Percentiles rank a stretch among this genome's conserved stretches.
phyloP scores from a whole-genome alignment of 441 rosid species.

The Biscutella laevigata region DNA sequence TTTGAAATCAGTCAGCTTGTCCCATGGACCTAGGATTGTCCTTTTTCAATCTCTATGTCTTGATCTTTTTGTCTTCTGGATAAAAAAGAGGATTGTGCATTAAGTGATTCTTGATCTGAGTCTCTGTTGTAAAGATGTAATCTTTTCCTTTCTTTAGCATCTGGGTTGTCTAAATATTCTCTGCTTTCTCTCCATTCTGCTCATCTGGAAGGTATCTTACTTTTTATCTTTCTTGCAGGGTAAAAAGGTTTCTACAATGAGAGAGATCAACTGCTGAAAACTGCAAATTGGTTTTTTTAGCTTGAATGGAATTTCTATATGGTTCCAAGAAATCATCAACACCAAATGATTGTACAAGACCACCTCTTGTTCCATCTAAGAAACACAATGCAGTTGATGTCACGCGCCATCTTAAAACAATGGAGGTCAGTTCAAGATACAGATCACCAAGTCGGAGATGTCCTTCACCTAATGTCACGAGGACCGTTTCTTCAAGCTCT shows the following conservation, averaged over 20 bases:
- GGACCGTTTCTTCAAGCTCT: conserved; percentile 33
- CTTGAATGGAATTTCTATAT: conserved; percentile 58
- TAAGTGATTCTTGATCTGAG: conserved; percentile 24
- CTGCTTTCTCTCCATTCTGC: conserved; percentile 32
- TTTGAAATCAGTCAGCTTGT: conserved; percentile 27
- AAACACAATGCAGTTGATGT: conserved; percentile 43
- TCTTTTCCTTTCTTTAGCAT: conserved; percentile 24
- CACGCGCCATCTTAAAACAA: conserved; percentile 40
- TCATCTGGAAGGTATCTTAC: conserved; percentile 47
- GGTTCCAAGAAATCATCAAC: conserved; percentile 33
- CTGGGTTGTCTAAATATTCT: conserved; percentile 31
- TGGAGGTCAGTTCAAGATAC: conserved; percentile 72
- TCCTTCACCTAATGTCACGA: conserved; percentile 56
- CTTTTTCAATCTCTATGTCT: conserved; percentile 19
- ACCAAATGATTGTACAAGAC: conserved; percentile 41
- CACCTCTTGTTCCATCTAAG: conserved; percentile 56
- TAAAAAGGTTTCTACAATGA: conserved; percentile 22
- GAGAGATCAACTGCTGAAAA: conserved; percentile 28
- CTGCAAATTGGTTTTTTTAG: conserved; percentile 41
- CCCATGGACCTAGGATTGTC: conserved; percentile 35
- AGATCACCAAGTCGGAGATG: conserved; percentile 60
- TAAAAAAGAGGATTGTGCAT: neutral
- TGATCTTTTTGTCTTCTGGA: conserved; percentile 16
- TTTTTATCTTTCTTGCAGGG: conserved; percentile 46
- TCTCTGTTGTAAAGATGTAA: conserved; percentile 46